Evolutionary conservation across 2,329 filamentous ascomycete genomes (phyloP).

Genomic region (Ophiostoma montium): DNA sequence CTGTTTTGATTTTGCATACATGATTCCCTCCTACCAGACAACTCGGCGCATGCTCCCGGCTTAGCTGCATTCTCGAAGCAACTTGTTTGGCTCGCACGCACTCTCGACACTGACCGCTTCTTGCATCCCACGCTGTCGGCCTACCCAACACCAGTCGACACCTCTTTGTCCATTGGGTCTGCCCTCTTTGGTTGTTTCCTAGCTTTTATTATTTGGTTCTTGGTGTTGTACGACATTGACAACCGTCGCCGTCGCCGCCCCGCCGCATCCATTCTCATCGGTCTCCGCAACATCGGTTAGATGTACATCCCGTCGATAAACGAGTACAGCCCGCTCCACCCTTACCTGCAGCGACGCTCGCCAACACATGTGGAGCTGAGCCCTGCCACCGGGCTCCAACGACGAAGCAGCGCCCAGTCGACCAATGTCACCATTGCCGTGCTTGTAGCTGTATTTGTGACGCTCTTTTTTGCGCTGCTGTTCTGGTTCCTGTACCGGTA

Average conservation of each 20-base stretch:
- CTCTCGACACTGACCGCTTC: background rate
- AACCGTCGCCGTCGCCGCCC: no score
- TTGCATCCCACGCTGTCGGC: background rate
- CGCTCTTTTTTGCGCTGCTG: conserved; percentile 6
- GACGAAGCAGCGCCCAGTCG: background rate
- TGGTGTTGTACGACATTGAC: background rate
- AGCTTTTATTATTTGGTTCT: background rate
- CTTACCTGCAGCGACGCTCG: background rate
- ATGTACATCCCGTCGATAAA: background rate
- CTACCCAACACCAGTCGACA: background rate
- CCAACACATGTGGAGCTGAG: no score
- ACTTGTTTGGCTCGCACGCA: background rate
- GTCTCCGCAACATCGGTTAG: background rate
- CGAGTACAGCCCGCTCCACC: background rate
- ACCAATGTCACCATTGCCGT: conserved; percentile 12
- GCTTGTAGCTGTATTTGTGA: conserved; percentile 7
- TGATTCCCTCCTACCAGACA: background rate
- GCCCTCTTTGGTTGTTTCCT: background rate
- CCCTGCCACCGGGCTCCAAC: background rate
- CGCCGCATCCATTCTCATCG: no score
- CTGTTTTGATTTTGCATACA: no score
- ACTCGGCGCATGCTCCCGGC: background rate
- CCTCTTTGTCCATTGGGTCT: background rate
- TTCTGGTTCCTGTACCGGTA: conserved; percentile 10
- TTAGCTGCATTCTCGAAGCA: background rate